phyloP scores from a whole-genome alignment of 345 rosid species.

The Acer negundo region DNA sequence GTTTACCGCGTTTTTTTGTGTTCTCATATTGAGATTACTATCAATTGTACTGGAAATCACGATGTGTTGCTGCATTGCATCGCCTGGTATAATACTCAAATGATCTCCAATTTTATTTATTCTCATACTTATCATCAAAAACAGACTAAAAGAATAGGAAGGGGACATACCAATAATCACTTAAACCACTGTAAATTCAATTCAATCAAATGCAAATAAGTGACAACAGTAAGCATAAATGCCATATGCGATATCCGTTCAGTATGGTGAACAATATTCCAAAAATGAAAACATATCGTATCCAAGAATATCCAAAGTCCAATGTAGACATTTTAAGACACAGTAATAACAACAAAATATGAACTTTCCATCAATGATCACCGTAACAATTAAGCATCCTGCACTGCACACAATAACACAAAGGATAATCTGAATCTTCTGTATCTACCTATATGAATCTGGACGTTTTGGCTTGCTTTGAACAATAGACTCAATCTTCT shows the following conservation, averaged over 20 bases:
- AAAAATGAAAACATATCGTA: background rate
- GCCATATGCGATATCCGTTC: background rate
- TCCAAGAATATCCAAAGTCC: background rate
- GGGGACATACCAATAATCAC: constrained; percentile 14
- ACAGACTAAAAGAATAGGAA: background rate
- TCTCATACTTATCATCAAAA: background rate
- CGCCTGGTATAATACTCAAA: background rate
- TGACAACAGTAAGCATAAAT: background rate
- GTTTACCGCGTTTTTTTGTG: background rate
- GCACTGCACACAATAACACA: background rate
- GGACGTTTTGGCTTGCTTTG: constrained; percentile 91
- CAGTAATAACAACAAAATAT: background rate
- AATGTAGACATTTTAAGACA: background rate
- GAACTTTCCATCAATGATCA: background rate
- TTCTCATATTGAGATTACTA: constrained; percentile 7
- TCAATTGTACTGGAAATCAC: constrained; percentile 15
- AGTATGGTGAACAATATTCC: background rate
- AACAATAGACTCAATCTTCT: constrained; percentile 82
- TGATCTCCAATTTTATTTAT: background rate
- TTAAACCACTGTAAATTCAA: background rate
- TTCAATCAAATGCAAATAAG: background rate
- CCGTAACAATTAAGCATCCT: background rate
- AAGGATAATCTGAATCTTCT: background rate
- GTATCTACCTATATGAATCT: constrained; percentile 70
- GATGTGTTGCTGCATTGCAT: background rate